A percentile compares a stretch with the other conserved stretches of the same genome.
Conservation (phyloP, 2,329 filamentous ascomycete genomes). For the Hymenoscyphus fraxineus region DNA sequence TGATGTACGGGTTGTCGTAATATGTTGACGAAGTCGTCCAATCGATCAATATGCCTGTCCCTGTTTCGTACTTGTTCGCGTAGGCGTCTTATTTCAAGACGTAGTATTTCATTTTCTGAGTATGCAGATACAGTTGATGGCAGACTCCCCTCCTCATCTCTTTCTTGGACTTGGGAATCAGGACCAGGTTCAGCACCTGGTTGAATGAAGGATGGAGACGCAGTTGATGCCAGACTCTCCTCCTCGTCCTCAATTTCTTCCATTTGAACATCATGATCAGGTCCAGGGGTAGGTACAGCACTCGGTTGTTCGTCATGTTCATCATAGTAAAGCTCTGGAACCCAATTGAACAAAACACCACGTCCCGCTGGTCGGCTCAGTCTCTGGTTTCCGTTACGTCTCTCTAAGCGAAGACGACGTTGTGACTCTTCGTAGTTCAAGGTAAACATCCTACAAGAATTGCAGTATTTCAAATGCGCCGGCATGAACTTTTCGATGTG, state of each 20-base stretch:
- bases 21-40: too few species aligned
- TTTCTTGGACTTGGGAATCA: too few species aligned
- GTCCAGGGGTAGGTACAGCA: not conserved
- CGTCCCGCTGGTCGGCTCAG: not conserved
- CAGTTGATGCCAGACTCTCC: not conserved
- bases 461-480: not conserved
- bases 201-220: too few species aligned
- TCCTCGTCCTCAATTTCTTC: not conserved
- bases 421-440: not conserved
- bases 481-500: constrained; percentile 13
- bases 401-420: not conserved
- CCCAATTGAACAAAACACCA: not conserved
- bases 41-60: too few species aligned
- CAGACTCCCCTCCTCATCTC: too few species aligned
- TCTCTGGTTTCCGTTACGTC: not conserved
- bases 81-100: too few species aligned
- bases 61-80: too few species aligned
- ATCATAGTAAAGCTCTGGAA: not conserved
- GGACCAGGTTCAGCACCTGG: too few species aligned
- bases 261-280: not conserved
- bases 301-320: not conserved
- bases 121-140: too few species aligned
- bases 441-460: not conserved
- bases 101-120: too few species aligned
- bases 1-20: too few species aligned